phyloP scores from a whole-genome alignment of 176 grass and related monocot species.

The Carex pumila region DNA sequence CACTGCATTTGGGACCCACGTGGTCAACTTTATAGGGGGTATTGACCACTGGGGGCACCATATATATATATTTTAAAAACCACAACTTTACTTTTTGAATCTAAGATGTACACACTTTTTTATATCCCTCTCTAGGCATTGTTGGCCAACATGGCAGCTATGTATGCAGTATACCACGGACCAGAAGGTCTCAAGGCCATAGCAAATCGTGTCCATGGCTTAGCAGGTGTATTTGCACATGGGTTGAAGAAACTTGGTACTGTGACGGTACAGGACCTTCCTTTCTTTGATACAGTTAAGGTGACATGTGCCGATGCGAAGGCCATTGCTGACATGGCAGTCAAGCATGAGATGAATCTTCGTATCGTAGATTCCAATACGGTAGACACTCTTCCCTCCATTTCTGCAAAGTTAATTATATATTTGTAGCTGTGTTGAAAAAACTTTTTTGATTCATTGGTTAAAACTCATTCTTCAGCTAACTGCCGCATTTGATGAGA shows the following conservation, averaged over 20 bases:
- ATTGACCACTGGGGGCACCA: not conserved
- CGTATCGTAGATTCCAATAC: conserved; percentile 72
- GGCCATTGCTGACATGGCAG: conserved; percentile 56
- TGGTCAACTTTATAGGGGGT: no score
- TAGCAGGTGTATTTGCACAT: conserved; percentile 67
- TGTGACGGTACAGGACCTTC: conserved; percentile 84
- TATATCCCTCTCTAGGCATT: conserved; percentile 49
- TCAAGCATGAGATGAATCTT: conserved; percentile 89
- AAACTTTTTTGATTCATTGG: not conserved
- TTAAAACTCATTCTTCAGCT: conserved; percentile 37
- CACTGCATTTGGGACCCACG: no score
- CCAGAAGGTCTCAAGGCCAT: conserved; percentile 83
- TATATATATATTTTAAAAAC: no score
- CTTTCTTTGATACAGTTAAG: conserved; percentile 93
- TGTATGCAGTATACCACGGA: conserved; percentile 98
- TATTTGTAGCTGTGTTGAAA: conserved; percentile 13
- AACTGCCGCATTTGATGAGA: conserved; percentile 93
- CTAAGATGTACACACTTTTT: not conserved
- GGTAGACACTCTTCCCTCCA: conserved; percentile 33
- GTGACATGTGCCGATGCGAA: conserved; percentile 70
- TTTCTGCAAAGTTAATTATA: conserved; percentile 19
- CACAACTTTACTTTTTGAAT: not conserved
- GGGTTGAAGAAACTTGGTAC: conserved; percentile 88
- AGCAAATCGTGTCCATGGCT: conserved; percentile 79
- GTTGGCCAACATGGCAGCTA: conserved; percentile 97